Evolutionary conservation across 2,329 filamentous ascomycete genomes (phyloP).

Genomic region (Aspergillus candidus): DNA sequence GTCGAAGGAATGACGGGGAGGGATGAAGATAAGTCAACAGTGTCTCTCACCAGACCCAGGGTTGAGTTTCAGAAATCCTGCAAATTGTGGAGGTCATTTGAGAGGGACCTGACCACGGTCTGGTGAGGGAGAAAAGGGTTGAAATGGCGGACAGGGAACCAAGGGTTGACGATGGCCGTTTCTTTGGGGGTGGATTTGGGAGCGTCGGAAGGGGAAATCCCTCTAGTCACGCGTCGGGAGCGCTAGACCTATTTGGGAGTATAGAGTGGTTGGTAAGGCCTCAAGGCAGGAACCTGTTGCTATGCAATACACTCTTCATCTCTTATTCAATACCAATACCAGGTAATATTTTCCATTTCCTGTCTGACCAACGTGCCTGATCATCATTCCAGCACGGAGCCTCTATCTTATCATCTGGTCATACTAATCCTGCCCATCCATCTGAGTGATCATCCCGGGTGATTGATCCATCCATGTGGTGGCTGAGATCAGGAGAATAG

Average conservation of each 20-base stretch:
- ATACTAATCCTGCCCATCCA: no score
- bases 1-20: conserved; percentile 11
- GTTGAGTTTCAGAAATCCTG: conserved; percentile 10
- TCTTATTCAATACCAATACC: no score
- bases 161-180: conserved; percentile 13
- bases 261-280: background rate
- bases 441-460: no score
- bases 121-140: conserved; percentile 13
- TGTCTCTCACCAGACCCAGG: conserved; percentile 18
- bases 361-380: no score
- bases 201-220: conserved; percentile 23
- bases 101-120: conserved; percentile 19
- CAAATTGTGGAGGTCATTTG: conserved; percentile 18
- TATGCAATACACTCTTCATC: no score
- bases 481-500: no score
- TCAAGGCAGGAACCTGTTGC: no score
- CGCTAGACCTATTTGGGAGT: conserved; percentile 28
- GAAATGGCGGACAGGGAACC: conserved; percentile 2
- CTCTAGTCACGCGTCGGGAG: conserved; percentile 34
- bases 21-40: background rate
- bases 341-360: no score
- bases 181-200: conserved; percentile 17
- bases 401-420: no score
- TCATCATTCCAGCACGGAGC: no score
- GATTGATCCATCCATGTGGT: no score